phyloP scores from a whole-genome alignment of 2,329 filamentous ascomycete genomes.

The Acrocalymma vagum region DNA sequence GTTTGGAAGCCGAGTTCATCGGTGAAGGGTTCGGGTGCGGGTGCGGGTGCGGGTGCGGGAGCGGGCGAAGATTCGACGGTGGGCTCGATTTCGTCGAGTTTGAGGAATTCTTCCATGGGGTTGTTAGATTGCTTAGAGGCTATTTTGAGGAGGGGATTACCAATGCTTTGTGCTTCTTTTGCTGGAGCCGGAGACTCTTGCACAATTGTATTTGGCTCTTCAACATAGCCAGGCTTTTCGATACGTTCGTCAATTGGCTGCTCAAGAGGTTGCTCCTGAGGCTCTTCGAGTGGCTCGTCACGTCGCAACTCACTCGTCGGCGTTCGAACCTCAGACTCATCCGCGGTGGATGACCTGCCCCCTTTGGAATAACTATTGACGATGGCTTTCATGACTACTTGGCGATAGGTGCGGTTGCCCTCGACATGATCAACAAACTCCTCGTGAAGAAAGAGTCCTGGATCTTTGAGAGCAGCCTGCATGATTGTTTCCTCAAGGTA shows the following conservation, averaged over 20 bases:
- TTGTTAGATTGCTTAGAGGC: not conserved
- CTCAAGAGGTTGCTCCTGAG: too few species aligned
- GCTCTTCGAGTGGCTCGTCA: too few species aligned
- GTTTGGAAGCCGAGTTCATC: slow-evolving; percentile 23
- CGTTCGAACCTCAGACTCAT: not conserved
- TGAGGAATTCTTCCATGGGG: not conserved
- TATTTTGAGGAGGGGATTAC: too few species aligned
- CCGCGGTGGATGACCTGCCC: not conserved
- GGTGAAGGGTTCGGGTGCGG: slow-evolving; percentile 19
- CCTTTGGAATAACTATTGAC: slow-evolving; percentile 25
- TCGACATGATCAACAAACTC: slow-evolving; percentile 35
- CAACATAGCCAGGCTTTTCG: slow-evolving; percentile 2
- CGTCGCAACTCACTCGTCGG: slow-evolving; percentile 6
- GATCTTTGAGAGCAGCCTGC: slow-evolving; percentile 26
- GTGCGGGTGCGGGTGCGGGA: too few species aligned
- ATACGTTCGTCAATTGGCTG: not conserved
- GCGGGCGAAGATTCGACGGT: slow-evolving; percentile 1
- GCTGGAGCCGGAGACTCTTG: too few species aligned
- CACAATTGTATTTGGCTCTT: too few species aligned
- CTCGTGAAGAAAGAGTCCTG: slow-evolving; percentile 27
- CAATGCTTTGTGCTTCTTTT: too few species aligned
- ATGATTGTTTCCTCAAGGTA: slow-evolving; percentile 33
- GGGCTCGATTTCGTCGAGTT: slow-evolving; percentile 11
- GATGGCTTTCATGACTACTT: slow-evolving; percentile 38
- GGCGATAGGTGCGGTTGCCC: slow-evolving; percentile 32